Evolutionary conservation across 2,329 filamentous ascomycete species (phyloP).

Genomic region (Chrysoporthe cubensis): DNA sequence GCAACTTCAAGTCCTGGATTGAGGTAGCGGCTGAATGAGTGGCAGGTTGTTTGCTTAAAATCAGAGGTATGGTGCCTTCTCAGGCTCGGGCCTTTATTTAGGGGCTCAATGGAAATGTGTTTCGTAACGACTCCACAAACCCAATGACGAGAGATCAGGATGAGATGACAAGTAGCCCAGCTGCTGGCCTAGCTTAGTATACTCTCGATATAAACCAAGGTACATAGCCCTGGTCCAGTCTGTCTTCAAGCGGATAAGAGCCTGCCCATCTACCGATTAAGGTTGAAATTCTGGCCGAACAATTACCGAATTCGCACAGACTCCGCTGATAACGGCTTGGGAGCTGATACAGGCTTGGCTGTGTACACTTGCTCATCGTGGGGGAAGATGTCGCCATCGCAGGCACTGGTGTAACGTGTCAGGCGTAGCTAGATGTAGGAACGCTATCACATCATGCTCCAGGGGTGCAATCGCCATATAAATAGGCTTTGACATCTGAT

Average conservation of each 20-base stretch:
- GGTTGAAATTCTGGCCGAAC: neutral
- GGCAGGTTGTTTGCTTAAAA: neutral
- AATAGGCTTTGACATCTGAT: neutral
- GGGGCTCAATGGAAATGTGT: neutral
- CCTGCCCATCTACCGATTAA: neutral
- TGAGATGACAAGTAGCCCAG: neutral
- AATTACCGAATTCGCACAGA: neutral
- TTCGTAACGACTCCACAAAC: neutral
- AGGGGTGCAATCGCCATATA: neutral
- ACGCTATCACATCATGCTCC: neutral
- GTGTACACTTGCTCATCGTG: conserved; percentile 3
- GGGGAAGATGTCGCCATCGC: conserved; percentile 11
- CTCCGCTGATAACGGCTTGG: neutral
- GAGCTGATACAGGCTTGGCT: neutral
- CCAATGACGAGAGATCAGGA: conserved; percentile 2
- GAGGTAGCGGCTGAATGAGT: neutral
- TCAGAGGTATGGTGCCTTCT: neutral
- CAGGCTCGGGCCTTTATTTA: neutral
- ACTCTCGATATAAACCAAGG: neutral
- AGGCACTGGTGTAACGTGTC: conserved; percentile 1
- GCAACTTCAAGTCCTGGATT: neutral
- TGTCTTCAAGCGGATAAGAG: neutral
- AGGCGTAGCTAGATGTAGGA: neutral
- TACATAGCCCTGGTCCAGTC: neutral
- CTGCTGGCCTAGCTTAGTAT: neutral